phyloP scores from a whole-genome alignment of 306 rosid genomes.

The Medicago ruthenica region DNA sequence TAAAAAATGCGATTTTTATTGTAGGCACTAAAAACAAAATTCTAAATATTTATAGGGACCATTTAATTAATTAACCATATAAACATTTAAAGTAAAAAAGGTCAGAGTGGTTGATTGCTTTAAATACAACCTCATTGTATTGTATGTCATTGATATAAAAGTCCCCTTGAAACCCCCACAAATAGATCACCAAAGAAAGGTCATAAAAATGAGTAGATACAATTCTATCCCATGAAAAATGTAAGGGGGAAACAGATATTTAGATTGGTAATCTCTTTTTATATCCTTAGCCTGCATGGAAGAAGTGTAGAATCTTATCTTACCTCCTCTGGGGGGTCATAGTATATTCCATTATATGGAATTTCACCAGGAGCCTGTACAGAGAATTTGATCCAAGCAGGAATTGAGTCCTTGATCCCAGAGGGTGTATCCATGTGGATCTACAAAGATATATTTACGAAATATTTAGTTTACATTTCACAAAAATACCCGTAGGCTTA shows the following conservation, averaged over 20 bases:
- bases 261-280: conserved; percentile 10
- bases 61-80: neutral
- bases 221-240: conserved; percentile 18
- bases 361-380: conserved; percentile 97
- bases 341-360: conserved; percentile 86
- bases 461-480: conserved; percentile 39
- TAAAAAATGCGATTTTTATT: no score
- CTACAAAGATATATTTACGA: conserved; percentile 50
- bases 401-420: conserved; percentile 93
- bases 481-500: conserved; percentile 23
- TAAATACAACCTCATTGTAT: conserved; percentile 15
- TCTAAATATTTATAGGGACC: no score
- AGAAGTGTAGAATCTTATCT: conserved; percentile 42
- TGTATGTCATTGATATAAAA: neutral
- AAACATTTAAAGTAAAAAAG: neutral
- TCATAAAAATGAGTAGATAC: neutral
- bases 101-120: conserved; percentile 14
- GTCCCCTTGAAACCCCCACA: conserved; percentile 32
- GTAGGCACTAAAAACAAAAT: no score
- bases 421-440: conserved; percentile 95
- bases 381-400: conserved; percentile 98
- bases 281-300: conserved; percentile 32
- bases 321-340: conserved; percentile 99
- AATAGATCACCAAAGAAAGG: conserved; percentile 29
- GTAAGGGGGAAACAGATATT: conserved; percentile 8